Evolutionary conservation across 306 rosid genomes (phyloP), one percentile per base, ranked within the genome.

Genomic region (Canavalia ensiformis): DNA sequence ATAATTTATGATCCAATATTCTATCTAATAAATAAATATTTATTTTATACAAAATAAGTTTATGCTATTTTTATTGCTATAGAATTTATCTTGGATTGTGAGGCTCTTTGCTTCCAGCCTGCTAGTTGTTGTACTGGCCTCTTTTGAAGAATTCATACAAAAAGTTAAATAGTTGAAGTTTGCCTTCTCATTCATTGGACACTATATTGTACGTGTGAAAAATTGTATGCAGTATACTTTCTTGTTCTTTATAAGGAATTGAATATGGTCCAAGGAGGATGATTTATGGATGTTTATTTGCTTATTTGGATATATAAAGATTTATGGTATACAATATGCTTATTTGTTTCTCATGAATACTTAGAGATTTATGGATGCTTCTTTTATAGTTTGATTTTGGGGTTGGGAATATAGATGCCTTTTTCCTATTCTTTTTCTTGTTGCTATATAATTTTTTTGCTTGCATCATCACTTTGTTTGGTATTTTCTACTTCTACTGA

Each of bases 161-260:
- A 68, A 56, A 59, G 45, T 68, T 54, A 45, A 52, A 56, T 66
- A 66, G 81, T 47, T 67, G 75, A 54, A 41, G 46, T 56, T 56
- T 56, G 41, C 68, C 34, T 78, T 67, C 25, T 18, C 25, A 18
- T 18, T 18, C 25, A 18, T 18, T 18, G 25, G 25, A 18, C 25
- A 18, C 25, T 18, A 18, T 18, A 18, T 18, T 18, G 25, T 18
- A 18, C 25, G 25, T 18, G 25, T 18, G 25, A 18, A 18, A 18
- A 18, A 18, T 18, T 18, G 25, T 18, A 18, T 18, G 25, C 25
- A 18, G 25, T 18, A 18, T 18, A 18, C 25, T 18, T 18, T 18
- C 25, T 18, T 18, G 25, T 18, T 18, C 25, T 18, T 18, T 18
- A 18, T 7, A 64, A 37, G 46, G 46, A 63, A 35, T 6, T 63